Evolutionary conservation across 306 rosid species (phyloP), one percentile per base, ranked within the genome.

Genomic region (Fagus sylvatica): DNA sequence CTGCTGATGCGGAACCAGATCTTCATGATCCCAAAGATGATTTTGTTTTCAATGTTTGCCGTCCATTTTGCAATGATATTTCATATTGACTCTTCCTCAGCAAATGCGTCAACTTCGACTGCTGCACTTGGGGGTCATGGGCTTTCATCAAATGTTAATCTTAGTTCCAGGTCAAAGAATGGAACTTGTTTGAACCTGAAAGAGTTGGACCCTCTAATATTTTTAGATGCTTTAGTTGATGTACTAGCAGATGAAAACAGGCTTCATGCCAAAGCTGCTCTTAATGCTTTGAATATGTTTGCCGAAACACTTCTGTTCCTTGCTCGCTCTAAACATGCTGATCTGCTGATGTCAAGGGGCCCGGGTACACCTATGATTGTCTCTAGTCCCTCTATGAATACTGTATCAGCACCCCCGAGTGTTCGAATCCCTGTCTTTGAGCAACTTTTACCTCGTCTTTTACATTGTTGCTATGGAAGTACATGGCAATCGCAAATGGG

Each of bases 401-500:
- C 99, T 53, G 98, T 93, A 59, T 96, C 98, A 69, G 97, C 99
- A 13, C 97, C 99, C 59, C 99, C 99, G 51, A 96, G 98, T 83
- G 94, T 93, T n/a, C 97, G 93, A 36, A 91, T 96, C 69, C 96
- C 96, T 60, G 92, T 93, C 73, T 96, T 96, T 75, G 99, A 96
- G 82, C 98, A 93, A 83, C 91, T 96, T 51, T 84, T 96, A 83
- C 94, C 99, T 70, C 99, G 97, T 32, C 96, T 96, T 81, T 89
- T 96, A 84, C 99, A 96, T 77, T 96, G 97, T 86, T 96, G 99
- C 84, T 96, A 93, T 80, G 99, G 98, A 51, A 91, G 89, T 78
- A 88, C 93, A 22, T 96, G 99, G 98, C 99, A 96, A 89, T 94
- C 97, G 16, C 99, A 93, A 78, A 91, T 96, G 88, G 99, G 99